Percentiles rank a stretch among this genome's conserved stretches.
Conservation (phyloP, 1,139 yeast genomes). For the Diutina neorugosa region DNA sequence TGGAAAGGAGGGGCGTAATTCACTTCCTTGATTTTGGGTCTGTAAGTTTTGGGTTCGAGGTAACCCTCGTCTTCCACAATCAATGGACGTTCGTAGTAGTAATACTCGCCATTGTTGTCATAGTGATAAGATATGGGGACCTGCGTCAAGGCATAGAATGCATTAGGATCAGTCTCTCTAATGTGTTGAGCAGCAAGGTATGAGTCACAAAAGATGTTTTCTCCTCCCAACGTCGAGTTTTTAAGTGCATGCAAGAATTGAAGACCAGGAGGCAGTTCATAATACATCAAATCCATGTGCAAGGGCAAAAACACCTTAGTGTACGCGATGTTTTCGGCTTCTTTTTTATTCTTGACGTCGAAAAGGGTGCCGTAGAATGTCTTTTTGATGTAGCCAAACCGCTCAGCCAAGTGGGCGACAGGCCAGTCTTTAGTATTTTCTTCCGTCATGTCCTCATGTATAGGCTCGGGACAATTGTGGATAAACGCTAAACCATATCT, state of each 20-base stretch:
- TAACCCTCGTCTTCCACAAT: slow-evolving; percentile 40
- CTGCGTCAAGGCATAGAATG: slow-evolving; percentile 48
- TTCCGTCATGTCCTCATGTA: slow-evolving; percentile 12
- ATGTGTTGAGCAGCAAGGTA: slow-evolving; percentile 54
- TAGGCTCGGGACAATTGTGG: slow-evolving; percentile 22
- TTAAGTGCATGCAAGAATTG: slow-evolving; percentile 59
- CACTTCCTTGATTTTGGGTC: slow-evolving; percentile 38
- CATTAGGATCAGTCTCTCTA: slow-evolving; percentile 42
- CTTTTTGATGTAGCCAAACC: slow-evolving; percentile 58
- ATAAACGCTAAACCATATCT: slow-evolving; percentile 49
- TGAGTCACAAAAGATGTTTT: slow-evolving; percentile 64
- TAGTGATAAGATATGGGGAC: slow-evolving; percentile 67
- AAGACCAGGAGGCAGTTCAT: slow-evolving; percentile 78
- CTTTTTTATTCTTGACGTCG: slow-evolving; percentile 46
- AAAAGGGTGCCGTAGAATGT: slow-evolving; percentile 70
- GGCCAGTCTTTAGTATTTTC: slow-evolving; percentile 27
- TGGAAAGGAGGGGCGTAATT: slow-evolving; percentile 83
- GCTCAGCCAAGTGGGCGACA: slow-evolving; percentile 36
- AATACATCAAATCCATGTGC: slow-evolving; percentile 72
- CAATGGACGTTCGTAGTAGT: slow-evolving; percentile 54
- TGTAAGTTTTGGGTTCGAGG: slow-evolving; percentile 1
- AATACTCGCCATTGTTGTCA: slow-evolving; percentile 50
- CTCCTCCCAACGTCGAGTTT: slow-evolving; percentile 59
- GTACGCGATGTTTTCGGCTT: slow-evolving; percentile 67
- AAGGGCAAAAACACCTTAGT: slow-evolving; percentile 57